These are phyloP conservation scores for Castanea mollissima DNA, from an alignment of 306 rosid genomes.

Conservation along the genomic window DNA sequence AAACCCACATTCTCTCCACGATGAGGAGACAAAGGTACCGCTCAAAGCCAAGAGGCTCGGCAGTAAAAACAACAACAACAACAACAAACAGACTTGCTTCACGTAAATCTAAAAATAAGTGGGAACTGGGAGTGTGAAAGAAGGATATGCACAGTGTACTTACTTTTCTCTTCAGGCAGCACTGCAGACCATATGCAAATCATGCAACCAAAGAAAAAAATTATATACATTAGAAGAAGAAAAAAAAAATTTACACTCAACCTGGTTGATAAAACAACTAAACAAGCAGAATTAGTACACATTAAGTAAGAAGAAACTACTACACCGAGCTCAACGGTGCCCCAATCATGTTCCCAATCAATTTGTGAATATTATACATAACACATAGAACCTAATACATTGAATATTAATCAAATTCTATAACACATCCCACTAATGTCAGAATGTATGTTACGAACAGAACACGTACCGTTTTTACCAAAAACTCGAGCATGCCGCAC, in stretches of 20 bases:
- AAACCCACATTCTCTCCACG: no score
- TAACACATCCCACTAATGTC: neutral
- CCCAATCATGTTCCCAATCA: neutral
- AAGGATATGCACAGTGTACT: constrained; percentile 35
- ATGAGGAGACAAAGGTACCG: no score
- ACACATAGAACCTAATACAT: neutral
- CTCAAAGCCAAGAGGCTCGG: no score
- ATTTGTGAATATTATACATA: neutral
- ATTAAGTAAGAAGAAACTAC: neutral
- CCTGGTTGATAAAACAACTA: neutral
- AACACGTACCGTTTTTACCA: constrained; percentile 74
- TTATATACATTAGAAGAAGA: constrained; percentile 26
- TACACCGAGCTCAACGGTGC: neutral
- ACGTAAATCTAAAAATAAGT: neutral
- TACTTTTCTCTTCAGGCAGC: constrained; percentile 85
- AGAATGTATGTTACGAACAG: neutral
- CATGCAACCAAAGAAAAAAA: constrained; percentile 45
- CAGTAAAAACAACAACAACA: no score
- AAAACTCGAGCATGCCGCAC: constrained; percentile 63
- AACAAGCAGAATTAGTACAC: constrained; percentile 3
- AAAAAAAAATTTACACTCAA: constrained; percentile 9
- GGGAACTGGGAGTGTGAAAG: neutral
- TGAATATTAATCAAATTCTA: neutral
- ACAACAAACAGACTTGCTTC: neutral
- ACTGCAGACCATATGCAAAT: constrained; percentile 44